phyloP scores from a whole-genome alignment of 352 stramenopile genomes.

The Pythium angustatum region DNA sequence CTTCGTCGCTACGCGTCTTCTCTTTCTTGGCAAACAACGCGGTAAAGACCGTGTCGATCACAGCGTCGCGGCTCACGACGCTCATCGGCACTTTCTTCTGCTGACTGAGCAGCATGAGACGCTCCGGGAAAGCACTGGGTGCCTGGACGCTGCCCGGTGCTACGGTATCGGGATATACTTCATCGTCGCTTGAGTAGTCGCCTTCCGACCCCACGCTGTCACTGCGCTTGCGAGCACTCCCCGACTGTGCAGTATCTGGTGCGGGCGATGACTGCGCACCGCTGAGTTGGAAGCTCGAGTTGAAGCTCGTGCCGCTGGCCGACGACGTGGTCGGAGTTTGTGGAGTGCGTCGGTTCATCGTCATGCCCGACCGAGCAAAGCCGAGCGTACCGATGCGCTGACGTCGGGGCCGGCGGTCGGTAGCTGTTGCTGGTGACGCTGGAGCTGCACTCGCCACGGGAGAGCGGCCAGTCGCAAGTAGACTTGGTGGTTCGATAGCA shows the following conservation, averaged over 20 bases:
- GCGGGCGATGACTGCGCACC: background rate
- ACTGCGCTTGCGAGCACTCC: constrained; percentile 36
- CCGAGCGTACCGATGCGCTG: constrained; percentile 56
- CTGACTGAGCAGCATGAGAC: constrained; percentile 73
- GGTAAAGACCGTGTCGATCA: constrained; percentile 83
- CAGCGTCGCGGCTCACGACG: constrained; percentile 73
- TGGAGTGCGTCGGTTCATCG: constrained; percentile 19
- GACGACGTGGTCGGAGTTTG: background rate
- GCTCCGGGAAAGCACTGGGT: constrained; percentile 66
- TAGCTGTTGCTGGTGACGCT: constrained; percentile 3
- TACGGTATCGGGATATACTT: constrained; percentile 62
- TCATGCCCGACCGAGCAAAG: constrained; percentile 30
- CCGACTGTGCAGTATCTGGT: background rate
- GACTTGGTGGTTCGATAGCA: background rate
- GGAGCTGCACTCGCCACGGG: constrained; percentile 8
- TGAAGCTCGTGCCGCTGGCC: background rate
- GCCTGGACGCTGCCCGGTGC: constrained; percentile 8
- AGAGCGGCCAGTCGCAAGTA: background rate
- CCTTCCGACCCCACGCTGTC: constrained; percentile 45
- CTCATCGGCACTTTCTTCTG: constrained; percentile 77
- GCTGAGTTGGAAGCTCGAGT: constrained; percentile 15
- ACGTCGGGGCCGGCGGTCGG: constrained; percentile 42
- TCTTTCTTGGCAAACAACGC: constrained; percentile 63
- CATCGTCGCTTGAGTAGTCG: constrained; percentile 56
- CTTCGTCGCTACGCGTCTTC: constrained; percentile 12